Conservation (phyloP, 1,139 yeast species). For the Hyphopichia wangnamkhiaoensis region DNA sequence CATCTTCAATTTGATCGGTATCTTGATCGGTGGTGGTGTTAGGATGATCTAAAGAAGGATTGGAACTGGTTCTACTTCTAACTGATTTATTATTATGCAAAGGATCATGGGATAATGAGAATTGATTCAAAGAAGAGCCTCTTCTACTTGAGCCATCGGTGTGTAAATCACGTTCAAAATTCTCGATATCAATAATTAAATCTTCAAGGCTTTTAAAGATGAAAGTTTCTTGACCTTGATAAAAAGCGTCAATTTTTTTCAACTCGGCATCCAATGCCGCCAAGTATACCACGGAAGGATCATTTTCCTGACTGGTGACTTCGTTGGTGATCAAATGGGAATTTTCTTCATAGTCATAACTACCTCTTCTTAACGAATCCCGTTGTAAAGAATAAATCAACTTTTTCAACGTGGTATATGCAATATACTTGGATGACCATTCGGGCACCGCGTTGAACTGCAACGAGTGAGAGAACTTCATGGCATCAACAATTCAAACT, state of each 20-base stretch:
- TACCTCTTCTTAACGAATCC: slow-evolving; percentile 41
- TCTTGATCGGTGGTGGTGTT: slow-evolving; percentile 31
- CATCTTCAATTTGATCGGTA: slow-evolving; percentile 34
- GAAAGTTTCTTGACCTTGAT: slow-evolving; percentile 50
- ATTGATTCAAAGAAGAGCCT: slow-evolving; percentile 2
- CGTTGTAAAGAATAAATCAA: slow-evolving; percentile 66
- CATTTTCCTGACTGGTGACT: slow-evolving; percentile 20
- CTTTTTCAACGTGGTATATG: slow-evolving; percentile 65
- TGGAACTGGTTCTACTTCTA: slow-evolving; percentile 16
- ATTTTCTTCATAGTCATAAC: slow-evolving; percentile 29
- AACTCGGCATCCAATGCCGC: slow-evolving; percentile 61
- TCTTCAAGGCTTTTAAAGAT: slow-evolving; percentile 51
- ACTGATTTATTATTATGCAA: slow-evolving; percentile 4
- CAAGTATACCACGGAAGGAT: slow-evolving; percentile 40
- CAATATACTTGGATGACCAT: slow-evolving; percentile 71
- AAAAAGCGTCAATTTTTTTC: slow-evolving; percentile 60
- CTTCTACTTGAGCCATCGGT: slow-evolving; percentile 10
- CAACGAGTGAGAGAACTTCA: slow-evolving; percentile 73
- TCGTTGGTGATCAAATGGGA: slow-evolving; percentile 27
- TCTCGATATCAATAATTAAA: slow-evolving; percentile 52
- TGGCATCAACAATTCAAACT: slow-evolving; percentile 15
- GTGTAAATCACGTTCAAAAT: slow-evolving; percentile 38
- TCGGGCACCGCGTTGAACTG: slow-evolving; percentile 78
- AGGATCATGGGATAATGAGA: too few relatives aligned
- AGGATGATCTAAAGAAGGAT: slow-evolving; percentile 18